phyloP scores from a whole-genome alignment of 2,329 filamentous ascomycete species.

The Myriosclerotinia curreyana region DNA sequence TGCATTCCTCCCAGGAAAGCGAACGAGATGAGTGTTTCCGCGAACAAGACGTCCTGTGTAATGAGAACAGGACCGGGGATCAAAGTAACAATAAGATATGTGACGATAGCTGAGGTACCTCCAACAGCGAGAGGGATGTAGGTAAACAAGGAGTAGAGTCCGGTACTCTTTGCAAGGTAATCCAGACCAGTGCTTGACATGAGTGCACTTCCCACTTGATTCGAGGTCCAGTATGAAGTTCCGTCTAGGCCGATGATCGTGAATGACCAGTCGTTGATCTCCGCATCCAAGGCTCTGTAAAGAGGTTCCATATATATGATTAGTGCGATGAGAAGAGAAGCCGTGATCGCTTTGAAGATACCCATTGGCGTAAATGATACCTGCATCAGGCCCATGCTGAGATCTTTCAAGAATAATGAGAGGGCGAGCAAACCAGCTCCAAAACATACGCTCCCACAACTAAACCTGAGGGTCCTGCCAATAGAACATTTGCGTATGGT shows the following conservation, averaged over 20 bases:
- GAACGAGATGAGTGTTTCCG: neutral
- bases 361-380: neutral
- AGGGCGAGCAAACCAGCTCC: neutral
- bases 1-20: constrained; percentile 11
- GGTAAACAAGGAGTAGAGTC: neutral
- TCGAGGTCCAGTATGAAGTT: neutral
- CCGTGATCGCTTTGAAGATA: neutral
- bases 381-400: neutral
- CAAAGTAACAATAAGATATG: neutral
- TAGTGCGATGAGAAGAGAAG: neutral
- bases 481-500: neutral
- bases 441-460: neutral
- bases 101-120: neutral
- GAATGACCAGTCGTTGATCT: constrained; percentile 4
- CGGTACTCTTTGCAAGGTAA: neutral
- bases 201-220: neutral
- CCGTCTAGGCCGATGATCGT: neutral
- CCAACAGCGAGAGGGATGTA: constrained; percentile 5
- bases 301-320: neutral
- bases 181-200: constrained; percentile 1
- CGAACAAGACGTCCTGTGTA: neutral
- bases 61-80: neutral
- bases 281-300: neutral
- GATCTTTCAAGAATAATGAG: neutral
- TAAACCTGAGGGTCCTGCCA: neutral